Conservation (phyloP, 176 grass and related monocot species). For the Secale cereale region DNA sequence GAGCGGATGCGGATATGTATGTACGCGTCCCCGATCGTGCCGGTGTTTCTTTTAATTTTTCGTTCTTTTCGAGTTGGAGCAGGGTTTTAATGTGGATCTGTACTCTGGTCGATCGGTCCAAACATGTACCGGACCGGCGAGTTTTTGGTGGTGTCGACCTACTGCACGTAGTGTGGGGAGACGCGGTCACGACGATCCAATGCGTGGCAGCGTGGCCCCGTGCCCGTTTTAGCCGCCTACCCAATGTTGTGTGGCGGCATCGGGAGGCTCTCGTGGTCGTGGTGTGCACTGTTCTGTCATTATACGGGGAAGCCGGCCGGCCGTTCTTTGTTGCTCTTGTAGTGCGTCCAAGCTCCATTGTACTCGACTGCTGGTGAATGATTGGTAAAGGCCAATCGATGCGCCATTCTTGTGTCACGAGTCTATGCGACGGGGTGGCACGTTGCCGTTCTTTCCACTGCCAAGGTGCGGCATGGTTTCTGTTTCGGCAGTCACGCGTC, state of each 20-base stretch:
- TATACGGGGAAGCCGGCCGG: background rate
- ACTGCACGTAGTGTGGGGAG: background rate
- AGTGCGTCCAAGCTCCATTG: background rate
- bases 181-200: background rate
- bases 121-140: background rate
- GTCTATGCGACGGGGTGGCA: conserved; percentile 1
- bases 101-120: background rate
- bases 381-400: conserved; percentile 29
- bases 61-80: no score
- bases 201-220: background rate
- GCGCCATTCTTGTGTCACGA: background rate
- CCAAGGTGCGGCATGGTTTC: background rate
- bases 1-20: background rate
- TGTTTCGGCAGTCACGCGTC: no score
- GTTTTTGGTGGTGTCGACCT: background rate
- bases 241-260: background rate
- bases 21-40: background rate
- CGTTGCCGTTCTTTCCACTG: background rate
- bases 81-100: background rate
- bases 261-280: background rate
- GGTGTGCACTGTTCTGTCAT: background rate
- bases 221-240: background rate
- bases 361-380: background rate
- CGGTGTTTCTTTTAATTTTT: background rate
- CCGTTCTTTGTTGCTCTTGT: background rate